Percentiles rank a stretch among this genome's conserved stretches.
These are phyloP conservation scores for Eutrema japonicum DNA, from an alignment of 345 rosid species.

Conservation along the genomic window DNA sequence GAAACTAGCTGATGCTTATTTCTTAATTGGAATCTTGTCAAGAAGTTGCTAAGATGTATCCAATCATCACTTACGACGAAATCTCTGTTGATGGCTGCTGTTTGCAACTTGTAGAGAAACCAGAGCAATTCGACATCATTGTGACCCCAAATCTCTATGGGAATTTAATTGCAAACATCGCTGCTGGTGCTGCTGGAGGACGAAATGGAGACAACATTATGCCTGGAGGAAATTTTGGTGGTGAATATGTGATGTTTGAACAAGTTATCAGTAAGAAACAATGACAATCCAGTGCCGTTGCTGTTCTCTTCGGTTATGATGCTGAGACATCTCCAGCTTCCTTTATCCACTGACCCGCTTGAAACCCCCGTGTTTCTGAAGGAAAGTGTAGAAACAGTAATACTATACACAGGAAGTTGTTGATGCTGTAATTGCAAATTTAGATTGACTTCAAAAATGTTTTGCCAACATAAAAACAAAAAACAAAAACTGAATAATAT, in stretches of 20 bases:
- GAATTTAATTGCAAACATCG: slow-evolving; percentile 54
- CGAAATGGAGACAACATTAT: slow-evolving; percentile 47
- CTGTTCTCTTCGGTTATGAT: slow-evolving; percentile 83
- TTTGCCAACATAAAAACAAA: not conserved
- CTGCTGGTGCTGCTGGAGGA: slow-evolving; percentile 63
- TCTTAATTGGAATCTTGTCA: slow-evolving; percentile 72
- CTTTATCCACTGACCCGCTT: slow-evolving; percentile 64
- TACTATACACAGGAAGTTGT: slow-evolving; percentile 57
- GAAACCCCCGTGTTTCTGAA: slow-evolving; percentile 60
- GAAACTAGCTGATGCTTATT: slow-evolving; percentile 88
- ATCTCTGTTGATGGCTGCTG: slow-evolving; percentile 78
- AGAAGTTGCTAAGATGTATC: slow-evolving; percentile 72
- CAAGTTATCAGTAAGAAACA: slow-evolving; percentile 78
- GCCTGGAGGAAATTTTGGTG: slow-evolving; percentile 76
- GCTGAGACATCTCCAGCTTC: slow-evolving; percentile 76
- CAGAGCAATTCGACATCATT: slow-evolving; percentile 87
- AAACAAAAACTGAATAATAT: not conserved
- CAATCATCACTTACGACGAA: slow-evolving; percentile 66
- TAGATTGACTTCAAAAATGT: slow-evolving; percentile 28
- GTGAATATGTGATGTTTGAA: slow-evolving; percentile 77
- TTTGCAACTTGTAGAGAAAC: slow-evolving; percentile 84
- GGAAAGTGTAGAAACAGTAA: slow-evolving; percentile 58
- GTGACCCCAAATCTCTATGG: slow-evolving; percentile 67
- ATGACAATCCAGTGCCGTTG: slow-evolving; percentile 66
- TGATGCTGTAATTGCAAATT: slow-evolving; percentile 55